Percentiles rank a stretch among this genome's conserved stretches.
Evolutionary conservation across 2,329 filamentous ascomycete genomes (phyloP).

Genomic region (Alternaria dauci): DNA sequence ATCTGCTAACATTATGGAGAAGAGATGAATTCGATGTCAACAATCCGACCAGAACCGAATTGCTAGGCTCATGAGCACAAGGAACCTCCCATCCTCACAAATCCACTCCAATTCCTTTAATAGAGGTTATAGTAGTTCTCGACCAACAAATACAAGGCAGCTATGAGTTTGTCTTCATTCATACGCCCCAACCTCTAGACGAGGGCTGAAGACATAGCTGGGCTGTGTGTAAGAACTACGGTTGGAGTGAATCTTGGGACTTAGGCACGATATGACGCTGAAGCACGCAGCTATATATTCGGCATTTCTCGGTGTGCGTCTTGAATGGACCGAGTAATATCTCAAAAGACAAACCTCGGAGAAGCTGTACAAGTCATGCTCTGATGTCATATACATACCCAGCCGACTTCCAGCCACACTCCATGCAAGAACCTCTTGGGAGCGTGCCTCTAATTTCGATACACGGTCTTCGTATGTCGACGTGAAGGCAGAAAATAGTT

Average conservation of each 20-base stretch:
- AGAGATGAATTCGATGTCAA: neutral
- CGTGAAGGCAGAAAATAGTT: neutral
- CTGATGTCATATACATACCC: neutral
- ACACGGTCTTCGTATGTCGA: neutral
- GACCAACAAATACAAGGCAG: neutral
- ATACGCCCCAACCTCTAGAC: no score
- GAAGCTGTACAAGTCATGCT: neutral
- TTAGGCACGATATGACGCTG: neutral
- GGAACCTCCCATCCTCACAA: neutral
- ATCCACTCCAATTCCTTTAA: neutral
- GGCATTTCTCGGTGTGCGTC: neutral
- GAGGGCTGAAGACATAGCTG: neutral
- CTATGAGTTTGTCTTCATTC: neutral
- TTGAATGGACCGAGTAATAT: fast-evolving
- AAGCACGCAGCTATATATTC: neutral
- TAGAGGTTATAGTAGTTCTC: neutral
- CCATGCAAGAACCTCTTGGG: neutral
- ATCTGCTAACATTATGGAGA: neutral
- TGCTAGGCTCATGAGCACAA: neutral
- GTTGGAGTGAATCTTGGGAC: neutral
- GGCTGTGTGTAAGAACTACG: neutral
- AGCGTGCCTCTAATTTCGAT: neutral
- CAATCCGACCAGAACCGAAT: neutral
- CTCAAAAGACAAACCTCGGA: neutral
- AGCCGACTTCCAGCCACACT: neutral